Base-by-base conservation (phyloP, 2,329 filamentous ascomycete species). In the Phaeophleospora eucalypticola region DNA sequence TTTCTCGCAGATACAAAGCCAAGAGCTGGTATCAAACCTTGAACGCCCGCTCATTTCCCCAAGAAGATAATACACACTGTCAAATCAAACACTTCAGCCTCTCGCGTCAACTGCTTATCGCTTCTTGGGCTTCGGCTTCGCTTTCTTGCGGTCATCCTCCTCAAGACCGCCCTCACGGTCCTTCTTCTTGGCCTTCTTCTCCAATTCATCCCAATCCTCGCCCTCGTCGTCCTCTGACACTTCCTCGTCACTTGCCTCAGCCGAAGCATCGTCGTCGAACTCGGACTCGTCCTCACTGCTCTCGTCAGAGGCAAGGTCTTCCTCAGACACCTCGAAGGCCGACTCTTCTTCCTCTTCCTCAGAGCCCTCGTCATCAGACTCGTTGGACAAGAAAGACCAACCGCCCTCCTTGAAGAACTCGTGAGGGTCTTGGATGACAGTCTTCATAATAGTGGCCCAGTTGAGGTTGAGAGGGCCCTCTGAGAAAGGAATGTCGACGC, bases 401-500 rank as follows among this genome's bases (percentile, higher is more conserved):
- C 93, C 93, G 24, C 94, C 93, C 55, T 97, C 91, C 3, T 79
- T 81, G 69, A 96, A 98, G 81, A 98, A 98, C 59, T 86, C 82
- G 65, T 98, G 91, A 2, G 93, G 88, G 65, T 98, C 90, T 29
- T 86, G 84, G 16, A 87, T 91, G 19, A 98, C 90, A 0, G 93
- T 98, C 78, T 98, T 98, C 89, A 98, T 98, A 65, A 98, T 98
- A 14, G 90, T 95, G 9, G 87, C 86, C 93, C 93, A 98, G 77
- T 97, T 97, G 47, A 98, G 78, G 73, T 98, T 98, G 58, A 98
- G 82, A 1, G 91, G 93, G 47, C 93, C 93, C 69, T 98, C 94
- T 10, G 83, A 87, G 74, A 84, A 97, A 15, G 93, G 84, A 63
- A 98, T 95, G 64, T 98, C 91, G 39, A 93, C 90, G 1, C 86